Conservation (phyloP, 139 green algal genomes). For the Closterium sp. region DNA sequence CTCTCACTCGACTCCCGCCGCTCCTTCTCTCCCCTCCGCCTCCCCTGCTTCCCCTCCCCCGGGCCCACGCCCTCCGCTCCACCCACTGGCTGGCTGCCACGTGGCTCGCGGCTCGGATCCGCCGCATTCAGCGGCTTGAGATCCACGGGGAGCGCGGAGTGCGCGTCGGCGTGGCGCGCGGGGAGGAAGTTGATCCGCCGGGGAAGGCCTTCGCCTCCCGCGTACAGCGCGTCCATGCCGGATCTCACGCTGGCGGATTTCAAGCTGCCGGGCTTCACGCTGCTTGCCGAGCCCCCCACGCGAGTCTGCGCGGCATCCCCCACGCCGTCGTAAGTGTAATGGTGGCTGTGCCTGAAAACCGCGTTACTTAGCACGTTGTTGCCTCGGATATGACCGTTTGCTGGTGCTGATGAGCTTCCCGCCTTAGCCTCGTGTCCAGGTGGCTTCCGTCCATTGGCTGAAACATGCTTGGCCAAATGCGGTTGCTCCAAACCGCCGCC, state of each 20-base stretch:
- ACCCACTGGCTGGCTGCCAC: not conserved
- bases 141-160: not conserved
- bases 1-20: not conserved
- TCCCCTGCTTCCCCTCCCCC: not conserved
- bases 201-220: not conserved
- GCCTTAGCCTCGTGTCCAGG: not conserved
- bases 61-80: not conserved
- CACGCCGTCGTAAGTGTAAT: not conserved
- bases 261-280: too few relatives aligned
- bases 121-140: not conserved
- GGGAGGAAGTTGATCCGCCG: not conserved
- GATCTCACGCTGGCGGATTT: too few relatives aligned
- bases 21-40: not conserved
- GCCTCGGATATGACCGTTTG: not conserved
- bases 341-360: not conserved
- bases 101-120: not conserved
- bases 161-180: not conserved
- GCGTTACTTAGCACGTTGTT: not conserved
- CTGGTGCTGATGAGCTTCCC: not conserved
- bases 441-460: not conserved
- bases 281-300: too few relatives aligned
- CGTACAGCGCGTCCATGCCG: not conserved
- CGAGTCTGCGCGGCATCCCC: not conserved
- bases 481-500: not conserved
- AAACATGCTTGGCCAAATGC: not conserved